A percentile compares a stretch with the other conserved stretches of the same genome.
Conservation (phyloP, 2,329 filamentous ascomycete genomes). For the Nigrospora sphaerica region DNA sequence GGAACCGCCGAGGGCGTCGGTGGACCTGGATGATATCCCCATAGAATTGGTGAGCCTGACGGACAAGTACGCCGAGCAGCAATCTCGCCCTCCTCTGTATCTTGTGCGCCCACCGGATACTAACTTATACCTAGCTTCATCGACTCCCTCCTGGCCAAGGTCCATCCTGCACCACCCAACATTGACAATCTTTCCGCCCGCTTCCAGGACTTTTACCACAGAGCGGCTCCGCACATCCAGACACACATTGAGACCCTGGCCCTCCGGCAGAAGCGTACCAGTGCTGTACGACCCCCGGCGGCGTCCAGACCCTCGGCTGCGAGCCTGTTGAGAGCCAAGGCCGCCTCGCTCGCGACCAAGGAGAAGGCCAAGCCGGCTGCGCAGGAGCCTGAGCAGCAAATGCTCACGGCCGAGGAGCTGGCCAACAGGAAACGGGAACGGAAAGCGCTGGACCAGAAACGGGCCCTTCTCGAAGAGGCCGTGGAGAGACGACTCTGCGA, state of each 20-base stretch:
- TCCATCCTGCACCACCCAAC: conserved; percentile 75
- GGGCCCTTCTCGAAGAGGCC: conserved; percentile 74
- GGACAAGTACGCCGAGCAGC: conserved; percentile 58
- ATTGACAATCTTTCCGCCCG: conserved; percentile 77
- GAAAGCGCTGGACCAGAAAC: conserved; percentile 71
- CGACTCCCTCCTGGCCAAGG: conserved; percentile 79
- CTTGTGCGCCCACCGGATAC: background rate
- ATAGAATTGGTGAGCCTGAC: conserved; percentile 88
- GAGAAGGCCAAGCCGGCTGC: conserved; percentile 36
- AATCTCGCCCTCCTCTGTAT: background rate
- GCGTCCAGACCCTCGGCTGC: conserved; percentile 50
- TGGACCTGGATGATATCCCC: conserved; percentile 81
- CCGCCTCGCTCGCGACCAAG: conserved; percentile 45
- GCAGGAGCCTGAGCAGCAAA: conserved; percentile 60
- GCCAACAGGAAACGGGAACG: conserved; percentile 72
- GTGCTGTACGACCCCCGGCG: conserved; percentile 45
- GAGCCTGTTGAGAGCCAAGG: conserved; percentile 49
- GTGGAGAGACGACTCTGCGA: conserved; percentile 84
- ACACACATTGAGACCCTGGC: conserved; percentile 81
- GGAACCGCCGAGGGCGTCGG: conserved; percentile 46
- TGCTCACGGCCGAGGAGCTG: conserved; percentile 85
- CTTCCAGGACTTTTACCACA: conserved; percentile 90
- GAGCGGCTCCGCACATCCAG: conserved; percentile 72
- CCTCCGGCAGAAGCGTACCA: conserved; percentile 64
- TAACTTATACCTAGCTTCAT: conserved; percentile 59